Evolutionary conservation across 805 yeast species (phyloP).

Genomic region (Yarrowia sp.): DNA sequence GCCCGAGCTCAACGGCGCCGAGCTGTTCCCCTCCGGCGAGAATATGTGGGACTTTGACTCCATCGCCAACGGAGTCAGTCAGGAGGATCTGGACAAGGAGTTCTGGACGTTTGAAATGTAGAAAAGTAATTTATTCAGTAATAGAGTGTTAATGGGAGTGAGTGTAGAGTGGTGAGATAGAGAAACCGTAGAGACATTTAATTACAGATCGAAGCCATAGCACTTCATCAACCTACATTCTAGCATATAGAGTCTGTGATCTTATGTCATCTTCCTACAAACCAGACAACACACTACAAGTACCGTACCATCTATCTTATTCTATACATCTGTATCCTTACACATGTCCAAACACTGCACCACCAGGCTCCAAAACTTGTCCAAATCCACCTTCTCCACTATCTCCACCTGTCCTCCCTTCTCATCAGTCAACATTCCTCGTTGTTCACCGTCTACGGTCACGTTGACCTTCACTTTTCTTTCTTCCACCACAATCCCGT

Average conservation of each 20-base stretch:
- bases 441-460: neutral
- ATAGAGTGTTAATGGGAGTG: conserved; percentile 4
- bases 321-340: too few species aligned
- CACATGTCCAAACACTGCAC: neutral
- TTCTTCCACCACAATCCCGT: neutral
- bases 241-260: too few species aligned
- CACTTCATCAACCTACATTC: too few species aligned
- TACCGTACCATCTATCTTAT: too few species aligned
- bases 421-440: conserved; percentile 2
- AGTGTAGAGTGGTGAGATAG: too few species aligned
- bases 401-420: neutral
- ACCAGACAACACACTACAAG: too few species aligned
- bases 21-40: conserved; percentile 15
- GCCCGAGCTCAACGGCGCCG: conserved; percentile 5
- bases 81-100: conserved; percentile 44
- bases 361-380: conserved; percentile 4
- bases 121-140: conserved; percentile 35
- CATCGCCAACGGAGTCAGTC: conserved; percentile 43
- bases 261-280: too few species aligned
- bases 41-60: conserved; percentile 45
- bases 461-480: neutral
- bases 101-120: conserved; percentile 45
- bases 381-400: conserved; percentile 2
- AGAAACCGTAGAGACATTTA: too few species aligned
- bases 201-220: too few species aligned